Percentiles rank a stretch among this genome's conserved stretches.
Conservation (phyloP, 2,329 filamentous ascomycete species). For the Hypoxylon sp. region DNA sequence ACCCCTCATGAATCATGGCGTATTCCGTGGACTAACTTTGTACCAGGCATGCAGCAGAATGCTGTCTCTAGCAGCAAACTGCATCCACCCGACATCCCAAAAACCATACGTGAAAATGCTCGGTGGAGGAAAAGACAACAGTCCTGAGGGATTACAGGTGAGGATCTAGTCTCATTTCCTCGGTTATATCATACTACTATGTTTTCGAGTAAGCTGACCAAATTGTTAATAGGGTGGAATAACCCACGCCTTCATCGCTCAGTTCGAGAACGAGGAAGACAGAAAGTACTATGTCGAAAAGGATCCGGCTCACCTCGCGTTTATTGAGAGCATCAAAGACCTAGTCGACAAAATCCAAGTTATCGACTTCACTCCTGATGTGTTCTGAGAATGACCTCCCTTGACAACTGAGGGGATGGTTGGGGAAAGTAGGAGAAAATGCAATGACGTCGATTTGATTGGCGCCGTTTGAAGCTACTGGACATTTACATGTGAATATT, state of each 20-base stretch:
- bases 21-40: slow-evolving; percentile 1
- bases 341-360: slow-evolving; percentile 68
- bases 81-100: slow-evolving; percentile 71
- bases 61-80: slow-evolving; percentile 68
- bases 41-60: slow-evolving; percentile 53
- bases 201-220: slow-evolving; percentile 8
- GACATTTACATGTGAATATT: slow-evolving; percentile 5
- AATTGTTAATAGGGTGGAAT: slow-evolving; percentile 65
- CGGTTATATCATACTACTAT: not conserved
- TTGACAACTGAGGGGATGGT: slow-evolving; percentile 7
- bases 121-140: slow-evolving; percentile 73
- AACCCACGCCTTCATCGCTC: slow-evolving; percentile 76
- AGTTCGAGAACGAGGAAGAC: slow-evolving; percentile 75
- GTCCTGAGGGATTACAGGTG: slow-evolving; percentile 73
- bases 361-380: slow-evolving; percentile 68
- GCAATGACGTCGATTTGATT: slow-evolving; percentile 34
- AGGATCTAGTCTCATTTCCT: not conserved
- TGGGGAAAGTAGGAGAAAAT: slow-evolving; percentile 15
- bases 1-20: not conserved
- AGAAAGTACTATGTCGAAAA: slow-evolving; percentile 75
- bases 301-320: slow-evolving; percentile 74
- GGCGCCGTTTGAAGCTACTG: not conserved
- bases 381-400: slow-evolving; percentile 44
- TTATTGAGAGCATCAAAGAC: slow-evolving; percentile 65
- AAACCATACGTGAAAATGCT: slow-evolving; percentile 71